A percentile compares a stretch with the other conserved stretches of the same genome.
Evolutionary conservation across 1,139 yeast species (phyloP).

Genomic region (Scheffersomyces illinoinensis): DNA sequence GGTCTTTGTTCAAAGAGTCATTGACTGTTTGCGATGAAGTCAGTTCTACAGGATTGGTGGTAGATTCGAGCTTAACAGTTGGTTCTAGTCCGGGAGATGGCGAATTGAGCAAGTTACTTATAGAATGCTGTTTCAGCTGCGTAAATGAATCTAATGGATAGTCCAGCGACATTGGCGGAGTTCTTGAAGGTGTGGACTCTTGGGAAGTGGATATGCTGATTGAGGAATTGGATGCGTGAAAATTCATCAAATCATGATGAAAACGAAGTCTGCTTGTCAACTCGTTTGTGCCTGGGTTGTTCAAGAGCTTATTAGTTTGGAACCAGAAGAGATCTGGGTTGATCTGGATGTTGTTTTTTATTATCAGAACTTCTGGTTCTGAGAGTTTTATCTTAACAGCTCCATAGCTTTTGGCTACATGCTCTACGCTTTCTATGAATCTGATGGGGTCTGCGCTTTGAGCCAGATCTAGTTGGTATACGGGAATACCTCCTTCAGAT

Average conservation of each 20-base stretch:
- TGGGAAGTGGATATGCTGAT: background rate
- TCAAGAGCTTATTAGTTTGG: conserved; percentile 43
- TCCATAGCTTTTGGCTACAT: conserved; percentile 56
- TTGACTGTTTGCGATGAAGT: background rate
- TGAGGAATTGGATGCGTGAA: conserved; percentile 20
- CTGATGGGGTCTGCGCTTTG: conserved; percentile 52
- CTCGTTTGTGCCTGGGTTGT: conserved; percentile 32
- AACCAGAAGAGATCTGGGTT: conserved; percentile 55
- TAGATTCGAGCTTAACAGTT: background rate
- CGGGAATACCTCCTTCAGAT: conserved; percentile 42
- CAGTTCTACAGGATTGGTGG: background rate
- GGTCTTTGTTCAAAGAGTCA: background rate
- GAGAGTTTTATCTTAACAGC: conserved; percentile 76
- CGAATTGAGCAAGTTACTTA: conserved; percentile 1
- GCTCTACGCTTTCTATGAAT: conserved; percentile 49
- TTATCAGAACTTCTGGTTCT: conserved; percentile 34
- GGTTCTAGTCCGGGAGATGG: conserved; percentile 2
- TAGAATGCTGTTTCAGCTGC: background rate
- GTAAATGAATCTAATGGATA: background rate
- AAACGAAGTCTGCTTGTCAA: conserved; percentile 29
- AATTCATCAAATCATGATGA: conserved; percentile 29
- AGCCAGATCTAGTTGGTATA: conserved; percentile 43
- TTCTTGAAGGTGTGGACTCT: background rate
- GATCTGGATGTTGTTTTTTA: conserved; percentile 32
- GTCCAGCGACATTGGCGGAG: background rate